phyloP scores from a whole-genome alignment of 2,329 filamentous ascomycete genomes.

The Aureobasidium sp. region DNA sequence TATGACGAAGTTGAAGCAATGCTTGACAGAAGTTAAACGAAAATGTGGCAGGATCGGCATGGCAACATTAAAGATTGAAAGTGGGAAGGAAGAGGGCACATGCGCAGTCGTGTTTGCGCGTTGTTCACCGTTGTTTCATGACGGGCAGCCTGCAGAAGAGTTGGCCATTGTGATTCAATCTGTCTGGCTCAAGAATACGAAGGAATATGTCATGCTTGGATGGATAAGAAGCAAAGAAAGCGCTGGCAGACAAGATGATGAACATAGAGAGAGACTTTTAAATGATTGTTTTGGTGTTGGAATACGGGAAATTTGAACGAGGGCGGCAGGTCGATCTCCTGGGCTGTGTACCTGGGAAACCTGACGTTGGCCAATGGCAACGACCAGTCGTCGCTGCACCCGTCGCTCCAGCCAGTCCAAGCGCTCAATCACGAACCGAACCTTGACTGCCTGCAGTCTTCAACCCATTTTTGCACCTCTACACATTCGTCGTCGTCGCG shows the following conservation, averaged over 20 bases:
- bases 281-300: neutral
- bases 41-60: neutral
- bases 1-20: neutral
- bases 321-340: neutral
- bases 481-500: slow-evolving; percentile 7
- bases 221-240: neutral
- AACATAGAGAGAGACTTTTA: too few species aligned
- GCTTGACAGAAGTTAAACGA: neutral
- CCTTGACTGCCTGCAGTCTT: slow-evolving; percentile 1
- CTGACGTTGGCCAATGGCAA: neutral
- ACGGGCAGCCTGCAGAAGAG: neutral
- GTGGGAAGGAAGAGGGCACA: neutral
- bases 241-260: neutral
- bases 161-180: neutral
- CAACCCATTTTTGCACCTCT: slow-evolving; percentile 5
- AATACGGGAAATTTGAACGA: neutral
- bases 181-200: neutral
- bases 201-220: too few species aligned
- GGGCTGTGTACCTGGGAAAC: neutral
- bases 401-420: neutral
- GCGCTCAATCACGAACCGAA: slow-evolving; percentile 7
- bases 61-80: neutral
- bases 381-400: neutral
- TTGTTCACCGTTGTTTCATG: slow-evolving; percentile 9
- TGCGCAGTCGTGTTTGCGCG: slow-evolving; percentile 5